Conservation (phyloP, 1,284 basidiomycete genomes). For the Cryptococcus jaspeensis region DNA sequence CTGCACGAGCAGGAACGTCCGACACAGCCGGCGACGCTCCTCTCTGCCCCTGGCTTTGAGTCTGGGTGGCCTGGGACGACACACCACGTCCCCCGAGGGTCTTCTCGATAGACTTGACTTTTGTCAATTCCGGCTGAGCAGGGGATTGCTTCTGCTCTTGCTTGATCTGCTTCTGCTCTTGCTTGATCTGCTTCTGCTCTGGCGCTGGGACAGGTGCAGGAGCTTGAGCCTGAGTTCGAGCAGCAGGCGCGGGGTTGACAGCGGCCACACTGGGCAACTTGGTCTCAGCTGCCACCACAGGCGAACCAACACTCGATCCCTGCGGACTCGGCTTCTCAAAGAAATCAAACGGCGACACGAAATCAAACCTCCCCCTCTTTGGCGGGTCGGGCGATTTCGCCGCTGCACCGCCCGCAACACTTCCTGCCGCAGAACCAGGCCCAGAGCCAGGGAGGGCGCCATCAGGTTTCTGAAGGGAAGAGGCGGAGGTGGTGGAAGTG, state of each 20-base stretch:
- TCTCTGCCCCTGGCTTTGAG: background rate
- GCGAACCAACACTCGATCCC: background rate
- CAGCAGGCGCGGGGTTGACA: background rate
- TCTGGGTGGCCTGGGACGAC: background rate
- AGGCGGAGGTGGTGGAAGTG: background rate
- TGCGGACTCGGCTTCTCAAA: conserved; percentile 28
- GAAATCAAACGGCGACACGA: conserved; percentile 46
- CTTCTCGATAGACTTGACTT: conserved; percentile 6
- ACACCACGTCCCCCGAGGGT: background rate
- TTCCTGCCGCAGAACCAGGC: no score
- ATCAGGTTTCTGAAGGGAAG: background rate
- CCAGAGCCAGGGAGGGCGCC: no score
- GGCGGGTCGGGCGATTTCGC: conserved; percentile 1
- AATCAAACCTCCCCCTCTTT: conserved; percentile 41
- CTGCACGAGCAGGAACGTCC: no score
- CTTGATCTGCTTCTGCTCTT: background rate
- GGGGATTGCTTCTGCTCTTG: background rate
- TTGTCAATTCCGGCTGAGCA: background rate
- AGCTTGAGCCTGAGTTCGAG: background rate
- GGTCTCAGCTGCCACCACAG: background rate
- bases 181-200: background rate
- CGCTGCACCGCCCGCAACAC: background rate
- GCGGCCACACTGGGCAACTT: no score
- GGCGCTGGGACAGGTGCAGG: background rate
- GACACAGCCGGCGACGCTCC: no score